These are phyloP conservation scores for Thraustochytrium sp. DNA, from an alignment of 352 stramenopile genomes.

Conservation along the genomic window DNA sequence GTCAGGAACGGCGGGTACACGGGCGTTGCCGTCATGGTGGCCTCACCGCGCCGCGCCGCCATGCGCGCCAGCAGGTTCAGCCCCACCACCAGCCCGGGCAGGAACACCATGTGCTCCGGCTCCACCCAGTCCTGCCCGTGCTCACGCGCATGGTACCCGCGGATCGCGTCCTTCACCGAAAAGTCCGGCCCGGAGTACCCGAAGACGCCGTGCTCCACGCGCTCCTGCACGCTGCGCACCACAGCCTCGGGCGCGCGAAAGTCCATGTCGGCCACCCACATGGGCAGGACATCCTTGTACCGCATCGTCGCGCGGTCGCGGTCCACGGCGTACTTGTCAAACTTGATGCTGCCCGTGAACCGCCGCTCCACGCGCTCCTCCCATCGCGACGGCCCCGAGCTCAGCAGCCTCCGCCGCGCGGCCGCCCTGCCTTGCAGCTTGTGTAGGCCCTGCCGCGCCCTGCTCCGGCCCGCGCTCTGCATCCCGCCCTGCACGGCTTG, in stretches of 20 bases:
- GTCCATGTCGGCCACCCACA: conserved; percentile 49
- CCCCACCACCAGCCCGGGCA: conserved; percentile 48
- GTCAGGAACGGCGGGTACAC: conserved; percentile 52
- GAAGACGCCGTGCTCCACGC: conserved; percentile 23
- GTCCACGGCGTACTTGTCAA: conserved; percentile 28
- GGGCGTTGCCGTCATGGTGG: conserved; percentile 45
- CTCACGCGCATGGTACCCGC: neutral
- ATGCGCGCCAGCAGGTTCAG: conserved; percentile 46
- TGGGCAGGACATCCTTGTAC: conserved; percentile 37
- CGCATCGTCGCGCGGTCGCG: neutral
- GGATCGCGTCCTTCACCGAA: neutral
- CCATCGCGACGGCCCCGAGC: too few species aligned
- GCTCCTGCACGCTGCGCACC: neutral
- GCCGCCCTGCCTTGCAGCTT: too few species aligned
- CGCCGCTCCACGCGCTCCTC: neutral
- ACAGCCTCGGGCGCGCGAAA: neutral
- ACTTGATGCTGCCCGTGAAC: conserved; percentile 45
- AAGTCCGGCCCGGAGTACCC: conserved; percentile 38
- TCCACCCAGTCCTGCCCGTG: conserved; percentile 17
- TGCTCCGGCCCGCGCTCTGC: too few species aligned
- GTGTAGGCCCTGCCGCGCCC: too few species aligned
- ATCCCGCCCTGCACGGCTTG: too few species aligned
- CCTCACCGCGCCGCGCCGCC: conserved; percentile 41
- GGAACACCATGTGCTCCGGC: conserved; percentile 48
- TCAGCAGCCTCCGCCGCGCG: too few species aligned